Evolutionary conservation across 257 asterid species (phyloP).

Genomic region (Ophiorrhiza pumila): DNA sequence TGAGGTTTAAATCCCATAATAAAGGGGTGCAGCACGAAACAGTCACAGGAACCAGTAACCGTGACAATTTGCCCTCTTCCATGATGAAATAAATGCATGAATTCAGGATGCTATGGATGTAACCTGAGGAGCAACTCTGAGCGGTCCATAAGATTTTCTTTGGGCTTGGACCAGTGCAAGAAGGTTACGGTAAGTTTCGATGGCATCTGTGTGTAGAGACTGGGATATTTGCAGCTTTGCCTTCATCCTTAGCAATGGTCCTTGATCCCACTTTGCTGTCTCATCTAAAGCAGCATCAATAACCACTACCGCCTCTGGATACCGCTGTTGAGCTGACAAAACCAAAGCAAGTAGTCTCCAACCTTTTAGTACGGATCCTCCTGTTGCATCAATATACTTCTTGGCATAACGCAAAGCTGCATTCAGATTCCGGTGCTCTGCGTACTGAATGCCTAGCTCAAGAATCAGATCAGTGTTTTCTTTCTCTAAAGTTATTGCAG

Average conservation of each 20-base stretch:
- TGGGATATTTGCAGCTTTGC: conserved; percentile 82
- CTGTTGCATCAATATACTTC: conserved; percentile 83
- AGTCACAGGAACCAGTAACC: background rate
- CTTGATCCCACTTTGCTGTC: conserved; percentile 96
- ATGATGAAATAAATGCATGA: background rate
- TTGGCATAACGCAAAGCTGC: conserved; percentile 81
- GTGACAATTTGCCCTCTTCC: background rate
- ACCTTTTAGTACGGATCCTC: conserved; percentile 77
- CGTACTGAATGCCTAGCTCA: conserved; percentile 82
- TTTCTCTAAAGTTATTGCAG: conserved; percentile 65
- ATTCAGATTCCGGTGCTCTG: conserved; percentile 81
- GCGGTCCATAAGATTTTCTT: conserved; percentile 69
- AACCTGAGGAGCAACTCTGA: conserved; percentile 59
- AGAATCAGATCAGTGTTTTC: conserved; percentile 73
- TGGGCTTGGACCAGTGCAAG: conserved; percentile 97
- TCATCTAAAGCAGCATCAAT: conserved; percentile 94
- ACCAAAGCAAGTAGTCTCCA: conserved; percentile 93
- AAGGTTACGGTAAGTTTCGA: conserved; percentile 81
- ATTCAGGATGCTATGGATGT: conserved; percentile 8
- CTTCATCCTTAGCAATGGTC: conserved; percentile 79
- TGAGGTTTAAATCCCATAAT: background rate
- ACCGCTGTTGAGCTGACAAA: conserved; percentile 84
- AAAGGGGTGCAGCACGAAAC: background rate
- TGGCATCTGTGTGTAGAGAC: conserved; percentile 68
- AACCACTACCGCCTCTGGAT: conserved; percentile 84